Evolutionary conservation across 2,329 filamentous ascomycete genomes (phyloP).

Genomic region (Aspergillus viridinutans): DNA sequence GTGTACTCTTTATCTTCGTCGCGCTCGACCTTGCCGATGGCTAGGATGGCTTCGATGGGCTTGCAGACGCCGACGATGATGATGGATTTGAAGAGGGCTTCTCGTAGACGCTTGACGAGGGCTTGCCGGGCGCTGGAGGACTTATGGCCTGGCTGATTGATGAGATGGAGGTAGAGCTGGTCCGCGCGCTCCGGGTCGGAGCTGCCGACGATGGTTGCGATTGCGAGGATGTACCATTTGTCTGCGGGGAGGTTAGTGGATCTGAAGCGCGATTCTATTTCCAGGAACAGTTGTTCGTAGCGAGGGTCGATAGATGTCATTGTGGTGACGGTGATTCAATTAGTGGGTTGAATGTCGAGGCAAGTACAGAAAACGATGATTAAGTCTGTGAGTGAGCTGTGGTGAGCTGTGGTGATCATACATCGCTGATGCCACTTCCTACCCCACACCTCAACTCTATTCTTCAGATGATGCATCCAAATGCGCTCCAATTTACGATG

Average conservation of each 20-base stretch:
- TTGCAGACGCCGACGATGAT: conserved; percentile 59
- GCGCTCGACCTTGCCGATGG: conserved; percentile 50
- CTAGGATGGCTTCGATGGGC: conserved; percentile 56
- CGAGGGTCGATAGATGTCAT: conserved; percentile 23
- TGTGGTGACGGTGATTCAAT: neutral
- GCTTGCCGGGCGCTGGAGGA: conserved; percentile 28
- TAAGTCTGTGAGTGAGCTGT: neutral
- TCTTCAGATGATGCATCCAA: neutral
- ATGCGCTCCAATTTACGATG: neutral
- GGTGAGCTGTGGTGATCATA: neutral
- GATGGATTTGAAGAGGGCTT: conserved; percentile 57
- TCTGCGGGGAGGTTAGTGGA: conserved; percentile 20
- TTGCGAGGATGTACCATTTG: conserved; percentile 34
- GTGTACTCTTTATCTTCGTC: conserved; percentile 57
- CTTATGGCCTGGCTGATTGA: conserved; percentile 44
- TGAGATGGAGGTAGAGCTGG: conserved; percentile 55
- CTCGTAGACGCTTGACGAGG: conserved; percentile 43
- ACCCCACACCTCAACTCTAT: neutral
- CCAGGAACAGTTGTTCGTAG: conserved; percentile 26
- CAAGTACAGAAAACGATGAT: neutral
- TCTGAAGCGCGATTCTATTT: conserved; percentile 26
- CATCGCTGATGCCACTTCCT: neutral
- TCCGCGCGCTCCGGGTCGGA: conserved; percentile 50
- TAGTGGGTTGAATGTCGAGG: neutral
- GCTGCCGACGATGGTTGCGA: conserved; percentile 47